Evolutionary conservation across 148 eudicot species (phyloP).

Genomic region (Cornus kousa): DNA sequence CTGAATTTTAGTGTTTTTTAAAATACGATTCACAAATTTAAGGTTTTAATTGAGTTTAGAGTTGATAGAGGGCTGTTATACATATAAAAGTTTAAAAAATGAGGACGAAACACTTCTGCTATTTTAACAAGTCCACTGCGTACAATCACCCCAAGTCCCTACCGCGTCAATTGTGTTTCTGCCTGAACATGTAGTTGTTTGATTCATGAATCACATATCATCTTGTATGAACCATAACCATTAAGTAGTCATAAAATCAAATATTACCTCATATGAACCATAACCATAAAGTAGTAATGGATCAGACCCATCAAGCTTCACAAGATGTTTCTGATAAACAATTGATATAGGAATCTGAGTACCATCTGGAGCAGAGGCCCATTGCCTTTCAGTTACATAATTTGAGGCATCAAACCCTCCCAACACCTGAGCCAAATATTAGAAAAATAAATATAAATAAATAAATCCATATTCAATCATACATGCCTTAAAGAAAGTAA

Average conservation of each 20-base stretch:
- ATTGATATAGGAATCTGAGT: constrained; percentile 76
- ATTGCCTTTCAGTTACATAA: constrained; percentile 74
- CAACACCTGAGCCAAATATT: constrained; percentile 53
- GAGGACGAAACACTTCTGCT: no score
- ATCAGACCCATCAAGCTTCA: constrained; percentile 90
- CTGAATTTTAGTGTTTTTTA: no score
- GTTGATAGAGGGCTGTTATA: no score
- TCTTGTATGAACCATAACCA: neutral
- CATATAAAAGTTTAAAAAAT: no score
- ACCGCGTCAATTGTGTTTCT: no score
- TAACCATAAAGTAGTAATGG: constrained; percentile 81
- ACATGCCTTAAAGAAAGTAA: neutral
- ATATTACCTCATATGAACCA: constrained; percentile 88
- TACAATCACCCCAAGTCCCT: no score
- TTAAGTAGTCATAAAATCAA: constrained; percentile 1
- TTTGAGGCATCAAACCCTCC: constrained; percentile 83
- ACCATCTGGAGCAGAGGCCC: constrained; percentile 85
- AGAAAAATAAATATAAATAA: neutral
- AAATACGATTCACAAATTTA: no score
- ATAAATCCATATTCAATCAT: neutral
- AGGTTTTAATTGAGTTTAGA: no score
- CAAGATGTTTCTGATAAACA: constrained; percentile 70
- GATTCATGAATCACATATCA: neutral
- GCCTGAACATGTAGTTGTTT: no score
- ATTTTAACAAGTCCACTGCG: no score